A percentile compares a stretch with the other conserved stretches of the same genome.
Conservation (phyloP, 192 early-diverging fungal species). For the Rhizophagus sp. region DNA sequence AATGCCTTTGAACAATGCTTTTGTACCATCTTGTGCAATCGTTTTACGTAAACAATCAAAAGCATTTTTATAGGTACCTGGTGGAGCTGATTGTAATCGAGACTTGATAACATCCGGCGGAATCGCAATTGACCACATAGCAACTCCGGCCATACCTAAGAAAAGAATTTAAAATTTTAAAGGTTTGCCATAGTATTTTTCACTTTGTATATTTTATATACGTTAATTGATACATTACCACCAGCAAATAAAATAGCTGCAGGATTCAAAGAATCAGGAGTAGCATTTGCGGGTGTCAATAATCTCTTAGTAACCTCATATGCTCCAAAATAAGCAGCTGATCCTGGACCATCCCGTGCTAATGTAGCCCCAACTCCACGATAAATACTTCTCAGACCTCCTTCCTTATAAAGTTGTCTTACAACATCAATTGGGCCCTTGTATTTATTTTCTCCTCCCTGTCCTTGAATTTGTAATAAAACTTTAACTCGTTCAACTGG, state of each 20-base stretch:
- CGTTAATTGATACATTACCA: slow-evolving; percentile 55
- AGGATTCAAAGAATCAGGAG: slow-evolving; percentile 74
- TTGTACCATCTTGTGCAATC: slow-evolving; percentile 67
- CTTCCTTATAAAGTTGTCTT: slow-evolving; percentile 78
- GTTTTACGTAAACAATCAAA: slow-evolving; percentile 61
- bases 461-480: slow-evolving; percentile 81
- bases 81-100: slow-evolving; percentile 84
- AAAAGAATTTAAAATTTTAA: background rate
- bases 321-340: slow-evolving; percentile 93
- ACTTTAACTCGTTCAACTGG: slow-evolving; percentile 98
- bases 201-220: too few relatives aligned
- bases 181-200: background rate
- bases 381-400: slow-evolving; percentile 86
- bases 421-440: slow-evolving; percentile 92
- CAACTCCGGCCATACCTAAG: slow-evolving; percentile 89
- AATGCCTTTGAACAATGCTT: slow-evolving; percentile 83
- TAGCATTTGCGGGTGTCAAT: slow-evolving; percentile 64
- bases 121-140: slow-evolving; percentile 96
- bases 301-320: slow-evolving; percentile 85
- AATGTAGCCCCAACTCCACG: slow-evolving; percentile 94
- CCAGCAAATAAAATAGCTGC: slow-evolving; percentile 90
- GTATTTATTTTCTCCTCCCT: slow-evolving; percentile 68
- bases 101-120: slow-evolving; percentile 92
- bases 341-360: slow-evolving; percentile 89
- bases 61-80: slow-evolving; percentile 81